phyloP scores from a whole-genome alignment of 257 asterid species.

The Linderniella brevidens region DNA sequence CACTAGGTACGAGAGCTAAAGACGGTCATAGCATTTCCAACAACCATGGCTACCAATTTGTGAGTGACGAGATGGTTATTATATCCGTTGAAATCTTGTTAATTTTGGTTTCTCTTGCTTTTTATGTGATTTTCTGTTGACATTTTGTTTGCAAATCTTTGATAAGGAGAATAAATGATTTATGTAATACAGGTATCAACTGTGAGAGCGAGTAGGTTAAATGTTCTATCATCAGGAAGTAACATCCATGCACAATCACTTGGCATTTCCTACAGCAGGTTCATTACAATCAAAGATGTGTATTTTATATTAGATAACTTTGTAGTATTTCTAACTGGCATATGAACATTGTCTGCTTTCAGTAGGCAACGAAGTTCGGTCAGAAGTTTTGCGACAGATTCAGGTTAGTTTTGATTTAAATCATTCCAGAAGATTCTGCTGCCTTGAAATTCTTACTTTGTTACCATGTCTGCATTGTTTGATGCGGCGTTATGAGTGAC shows the following conservation, averaged over 20 bases:
- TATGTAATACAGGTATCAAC: constrained; percentile 25
- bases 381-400: constrained; percentile 43
- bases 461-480: too few species aligned
- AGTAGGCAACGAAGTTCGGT: constrained; percentile 25
- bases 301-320: too few species aligned
- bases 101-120: too few species aligned
- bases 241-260: constrained; percentile 18
- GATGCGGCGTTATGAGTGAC: too few species aligned
- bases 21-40: too few species aligned
- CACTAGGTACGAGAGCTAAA: too few species aligned
- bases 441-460: too few species aligned
- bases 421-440: too few species aligned
- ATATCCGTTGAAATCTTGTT: too few species aligned
- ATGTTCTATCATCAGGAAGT: constrained; percentile 28
- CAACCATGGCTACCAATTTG: too few species aligned
- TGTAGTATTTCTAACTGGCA: constrained; percentile 6
- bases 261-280: constrained; percentile 32
- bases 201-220: constrained; percentile 21
- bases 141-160: too few species aligned
- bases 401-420: constrained; percentile 33
- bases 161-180: constrained; percentile 2
- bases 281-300: background rate
- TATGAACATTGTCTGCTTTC: constrained; percentile 13
- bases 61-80: too few species aligned
- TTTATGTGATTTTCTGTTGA: background rate